phyloP scores from a whole-genome alignment of 768 basidiomycete genomes.

The Kwoniella pini region DNA sequence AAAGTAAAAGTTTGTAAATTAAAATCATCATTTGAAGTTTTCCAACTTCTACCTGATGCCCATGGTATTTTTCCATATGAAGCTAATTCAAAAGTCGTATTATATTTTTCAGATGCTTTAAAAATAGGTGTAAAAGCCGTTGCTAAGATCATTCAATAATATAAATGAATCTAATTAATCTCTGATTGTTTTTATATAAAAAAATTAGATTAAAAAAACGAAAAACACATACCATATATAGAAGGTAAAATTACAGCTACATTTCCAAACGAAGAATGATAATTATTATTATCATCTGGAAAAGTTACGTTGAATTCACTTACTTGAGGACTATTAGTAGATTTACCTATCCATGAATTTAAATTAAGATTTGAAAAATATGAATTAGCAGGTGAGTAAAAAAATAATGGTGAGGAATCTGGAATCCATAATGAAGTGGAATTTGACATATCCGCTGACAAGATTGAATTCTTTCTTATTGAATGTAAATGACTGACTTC shows the following conservation, averaged over 20 bases:
- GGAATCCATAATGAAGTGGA: conserved; percentile 21
- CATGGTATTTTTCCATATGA: not conserved
- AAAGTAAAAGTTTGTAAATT: conserved; percentile 16
- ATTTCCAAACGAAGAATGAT: conserved; percentile 6
- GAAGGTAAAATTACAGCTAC: conserved; percentile 14
- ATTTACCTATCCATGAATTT: conserved; percentile 17
- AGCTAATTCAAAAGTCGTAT: not conserved
- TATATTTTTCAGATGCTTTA: not conserved
- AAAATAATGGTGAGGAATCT: conserved; percentile 26
- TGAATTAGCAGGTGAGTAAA: conserved; percentile 24
- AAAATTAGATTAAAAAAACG: too few species aligned
- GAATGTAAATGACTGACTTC: too few species aligned
- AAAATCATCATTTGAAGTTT: not conserved
- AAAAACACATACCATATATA: conserved; percentile 20
- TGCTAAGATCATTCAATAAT: not conserved
- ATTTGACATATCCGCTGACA: too few species aligned
- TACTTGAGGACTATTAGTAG: not conserved
- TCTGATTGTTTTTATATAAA: too few species aligned
- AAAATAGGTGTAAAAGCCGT: conserved; percentile 16
- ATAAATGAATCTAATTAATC: too few species aligned
- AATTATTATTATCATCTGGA: not conserved
- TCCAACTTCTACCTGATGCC: conserved; percentile 13
- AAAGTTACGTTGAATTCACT: not conserved
- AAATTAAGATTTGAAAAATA: conserved; percentile 17
- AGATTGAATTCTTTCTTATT: too few species aligned